Base-by-base conservation (phyloP, 495 filamentous ascomycete species). In the Lentithecium fluviatile region DNA sequence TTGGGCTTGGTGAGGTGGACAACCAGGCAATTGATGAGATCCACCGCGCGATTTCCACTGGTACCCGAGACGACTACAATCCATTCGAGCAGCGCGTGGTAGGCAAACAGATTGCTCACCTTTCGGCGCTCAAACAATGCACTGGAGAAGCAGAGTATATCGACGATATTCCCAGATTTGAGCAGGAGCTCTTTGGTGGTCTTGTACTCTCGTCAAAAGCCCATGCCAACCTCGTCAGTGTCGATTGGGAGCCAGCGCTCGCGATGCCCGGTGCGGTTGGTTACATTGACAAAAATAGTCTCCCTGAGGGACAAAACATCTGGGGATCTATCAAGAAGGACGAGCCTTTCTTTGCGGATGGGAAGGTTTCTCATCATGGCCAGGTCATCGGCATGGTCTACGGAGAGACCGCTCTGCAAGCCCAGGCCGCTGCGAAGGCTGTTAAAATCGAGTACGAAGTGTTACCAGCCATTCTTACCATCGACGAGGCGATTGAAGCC, bases 11-110 rank as follows among this genome's bases (percentile, higher is more conserved):
- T 8, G 76, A 75, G 5, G 55, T 83, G 21, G 80, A 85, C 66
- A 62, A 73, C 0, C 80, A 84, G 34, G 71, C 79, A 3, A 76
- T 84, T 57, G 76, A 74, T 34, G 84, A 86, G 60, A 85, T 86
- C 56, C 81, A 84, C 62, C 71, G 84, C 55, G 76, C 71, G 0
- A 81, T 87, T n/a, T 86, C 84, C 0, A 72, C 74, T 0, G 85
- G 85, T 36, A 73, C 76, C 13, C 76, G 83, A 47, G 83, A 87
- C 37, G 64, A 77, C 36, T 64, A 71, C 50, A 77, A 77, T 46
- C 75, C 75, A 0, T 64, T 71, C 19, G 74, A 75, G 43, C 74
- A 77, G 48, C 56, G 71, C 8, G 67, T 77, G 24, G 73, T 77
- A 12, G 75, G 75, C 15, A 74, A 77, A 42, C 74, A 77, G 40